Evolutionary conservation across 345 rosid species (phyloP), one percentile per base, ranked within the genome.

Genomic region (Eucalyptus shirleyi): DNA sequence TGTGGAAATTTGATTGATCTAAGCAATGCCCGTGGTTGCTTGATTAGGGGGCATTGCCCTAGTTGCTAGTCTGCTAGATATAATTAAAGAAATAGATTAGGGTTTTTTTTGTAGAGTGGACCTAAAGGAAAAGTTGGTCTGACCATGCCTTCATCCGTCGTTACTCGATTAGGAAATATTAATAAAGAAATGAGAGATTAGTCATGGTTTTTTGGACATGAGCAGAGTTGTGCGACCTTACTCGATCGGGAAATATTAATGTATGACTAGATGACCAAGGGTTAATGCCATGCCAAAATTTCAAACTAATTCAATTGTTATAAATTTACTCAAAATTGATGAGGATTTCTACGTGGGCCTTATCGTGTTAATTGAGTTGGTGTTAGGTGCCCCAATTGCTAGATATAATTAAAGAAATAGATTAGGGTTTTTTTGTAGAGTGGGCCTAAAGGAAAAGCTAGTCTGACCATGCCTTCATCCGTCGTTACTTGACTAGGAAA

Each of bases 241-340:
- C 77, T n/a, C 77, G 37, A n/a, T 65, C 0, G 4, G 37, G 19
- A 18, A 14, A 65, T 65, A n/a, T 65, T n/a, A 65, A 2, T 1
- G 55, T 17, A 16, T 17, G 7, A 1, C 23, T 51, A 51, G 23
- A 18, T 18, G 56, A 18, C 23, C 23, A 7, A 18, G 56, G 56
- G 23, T 7, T 51, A 7, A 1, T 7, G 23, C 3, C 23, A 1
- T 51, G 2, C 1, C 7, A 51, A 18, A 18, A 6, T 51, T 51
- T 55, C 1, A 23, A 55, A 55, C 26, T 19, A 9, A 55, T 55
- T 21, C 12, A 23, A 19, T 8, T 0, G 12, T 8, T 26, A 55
- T 1, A 4, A 9, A 19, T 23, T 55, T 21, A 55, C 28, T 55
- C 5, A 0, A 2, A 55, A 55, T 1, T 0, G 0, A 55, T 0